phyloP scores from a whole-genome alignment of 345 rosid genomes.

The Heritiera littoralis region DNA sequence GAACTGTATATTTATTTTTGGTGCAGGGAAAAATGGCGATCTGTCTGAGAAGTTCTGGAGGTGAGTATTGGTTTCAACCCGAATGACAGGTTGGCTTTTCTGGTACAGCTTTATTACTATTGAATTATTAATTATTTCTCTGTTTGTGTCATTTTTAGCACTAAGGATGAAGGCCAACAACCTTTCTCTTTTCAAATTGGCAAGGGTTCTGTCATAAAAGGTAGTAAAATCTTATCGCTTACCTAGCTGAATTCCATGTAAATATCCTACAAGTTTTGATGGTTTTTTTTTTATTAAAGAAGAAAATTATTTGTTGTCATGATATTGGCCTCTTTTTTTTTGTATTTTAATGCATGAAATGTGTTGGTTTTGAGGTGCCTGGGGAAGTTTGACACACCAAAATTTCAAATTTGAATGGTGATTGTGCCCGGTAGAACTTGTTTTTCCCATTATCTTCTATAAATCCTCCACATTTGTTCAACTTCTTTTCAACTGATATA shows the following conservation, averaged over 20 bases:
- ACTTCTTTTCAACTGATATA: not conserved
- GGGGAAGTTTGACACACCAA: not conserved
- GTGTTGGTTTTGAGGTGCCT: not conserved
- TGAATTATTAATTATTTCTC: conserved; percentile 17
- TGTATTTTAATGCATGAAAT: not conserved
- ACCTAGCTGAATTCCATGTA: not conserved
- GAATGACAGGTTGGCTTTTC: not conserved
- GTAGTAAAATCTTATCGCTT: not conserved
- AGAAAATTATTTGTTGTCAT: not conserved
- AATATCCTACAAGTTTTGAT: not conserved
- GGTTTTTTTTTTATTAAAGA: not conserved
- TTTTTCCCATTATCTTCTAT: not conserved
- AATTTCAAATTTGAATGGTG: not conserved
- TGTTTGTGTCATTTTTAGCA: conserved; percentile 46
- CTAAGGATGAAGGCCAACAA: conserved; percentile 79
- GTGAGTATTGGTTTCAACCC: conserved; percentile 35
- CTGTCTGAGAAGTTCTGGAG: conserved; percentile 91
- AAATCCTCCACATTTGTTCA: not conserved
- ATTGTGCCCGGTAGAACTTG: not conserved
- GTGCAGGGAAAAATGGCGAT: conserved; percentile 86
- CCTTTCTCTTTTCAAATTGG: conserved; percentile 89
- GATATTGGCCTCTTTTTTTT: not conserved
- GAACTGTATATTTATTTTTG: not conserved
- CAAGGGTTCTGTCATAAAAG: conserved; percentile 44
- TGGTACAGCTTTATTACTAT: not conserved